Conservation (phyloP, 2,329 filamentous ascomycete species). For the Trichoderma citrinoviride region DNA sequence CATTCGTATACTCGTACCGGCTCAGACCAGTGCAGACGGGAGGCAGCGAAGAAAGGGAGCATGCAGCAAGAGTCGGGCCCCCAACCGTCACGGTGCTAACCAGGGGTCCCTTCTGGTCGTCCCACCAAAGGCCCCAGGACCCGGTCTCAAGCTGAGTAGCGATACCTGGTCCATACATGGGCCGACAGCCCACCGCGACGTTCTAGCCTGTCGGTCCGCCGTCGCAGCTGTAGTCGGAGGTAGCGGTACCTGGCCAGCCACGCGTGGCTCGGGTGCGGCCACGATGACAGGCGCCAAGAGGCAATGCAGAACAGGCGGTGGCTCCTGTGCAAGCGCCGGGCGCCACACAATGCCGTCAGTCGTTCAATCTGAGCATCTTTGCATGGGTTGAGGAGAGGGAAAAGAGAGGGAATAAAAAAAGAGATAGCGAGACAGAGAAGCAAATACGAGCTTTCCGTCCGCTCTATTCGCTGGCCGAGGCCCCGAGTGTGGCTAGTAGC, state of each 20-base stretch:
- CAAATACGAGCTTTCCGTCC: conserved; percentile 14
- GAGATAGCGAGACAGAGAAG: not conserved
- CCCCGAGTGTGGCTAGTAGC: conserved; percentile 13
- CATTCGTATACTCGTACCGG: not conserved
- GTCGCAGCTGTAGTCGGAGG: not conserved
- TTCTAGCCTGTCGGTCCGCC: not conserved
- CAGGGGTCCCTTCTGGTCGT: conserved; percentile 11
- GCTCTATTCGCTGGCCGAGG: conserved; percentile 8
- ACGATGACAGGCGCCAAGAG: not conserved
- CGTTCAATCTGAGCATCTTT: no score
- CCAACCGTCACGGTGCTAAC: conserved; percentile 8
- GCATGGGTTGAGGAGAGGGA: not conserved
- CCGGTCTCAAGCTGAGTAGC: not conserved
- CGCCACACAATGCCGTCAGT: conserved; percentile 1
- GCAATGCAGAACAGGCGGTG: not conserved
- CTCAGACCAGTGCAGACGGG: not conserved
- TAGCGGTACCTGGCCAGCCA: conserved; percentile 6
- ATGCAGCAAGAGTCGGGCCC: not conserved
- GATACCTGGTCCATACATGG: not conserved
- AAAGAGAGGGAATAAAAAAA: not conserved
- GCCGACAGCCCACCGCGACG: not conserved
- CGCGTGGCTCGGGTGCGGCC: conserved; percentile 3
- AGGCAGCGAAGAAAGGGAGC: not conserved
- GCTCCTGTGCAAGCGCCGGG: not conserved
- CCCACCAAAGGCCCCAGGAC: conserved; percentile 4